These are phyloP conservation scores for Articulospora tetracladia DNA, from an alignment of 495 filamentous ascomycete genomes.

Conservation along the genomic window DNA sequence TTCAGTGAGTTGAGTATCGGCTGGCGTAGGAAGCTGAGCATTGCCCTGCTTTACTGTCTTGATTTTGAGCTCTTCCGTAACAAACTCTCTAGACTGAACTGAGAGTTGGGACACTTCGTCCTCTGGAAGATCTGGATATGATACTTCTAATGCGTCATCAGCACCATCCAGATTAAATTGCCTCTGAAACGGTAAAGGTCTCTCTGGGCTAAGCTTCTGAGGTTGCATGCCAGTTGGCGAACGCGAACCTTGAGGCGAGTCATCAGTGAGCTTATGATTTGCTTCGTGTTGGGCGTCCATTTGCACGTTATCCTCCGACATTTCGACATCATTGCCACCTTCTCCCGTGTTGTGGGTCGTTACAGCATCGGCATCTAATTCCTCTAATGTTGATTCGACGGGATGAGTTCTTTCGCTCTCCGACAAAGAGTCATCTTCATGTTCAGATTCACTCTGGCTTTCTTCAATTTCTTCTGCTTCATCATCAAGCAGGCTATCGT, in stretches of 20 bases:
- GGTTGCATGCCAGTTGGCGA: background rate
- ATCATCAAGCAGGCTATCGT: background rate
- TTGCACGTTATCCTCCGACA: background rate
- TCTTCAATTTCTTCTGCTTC: conserved; percentile 1
- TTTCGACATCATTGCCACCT: background rate
- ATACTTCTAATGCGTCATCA: conserved; percentile 16
- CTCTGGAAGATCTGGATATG: conserved; percentile 2
- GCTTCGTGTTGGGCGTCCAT: no score
- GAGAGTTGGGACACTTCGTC: background rate
- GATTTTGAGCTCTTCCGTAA: background rate
- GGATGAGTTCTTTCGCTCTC: no score
- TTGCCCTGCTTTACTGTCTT: conserved; percentile 20
- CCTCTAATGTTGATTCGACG: no score
- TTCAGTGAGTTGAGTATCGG: conserved; percentile 9
- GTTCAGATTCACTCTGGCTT: background rate
- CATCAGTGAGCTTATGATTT: background rate
- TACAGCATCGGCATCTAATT: no score
- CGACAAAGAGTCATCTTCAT: conserved; percentile 11
- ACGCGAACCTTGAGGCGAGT: background rate
- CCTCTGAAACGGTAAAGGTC: conserved; percentile 1
- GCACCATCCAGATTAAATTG: conserved; percentile 18
- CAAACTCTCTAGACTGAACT: background rate
- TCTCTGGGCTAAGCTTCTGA: background rate
- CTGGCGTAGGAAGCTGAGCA: conserved; percentile 16
- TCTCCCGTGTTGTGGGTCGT: no score